These are phyloP conservation scores for Candida maltosa DNA, from an alignment of 805 yeast species.

Conservation along the genomic window DNA sequence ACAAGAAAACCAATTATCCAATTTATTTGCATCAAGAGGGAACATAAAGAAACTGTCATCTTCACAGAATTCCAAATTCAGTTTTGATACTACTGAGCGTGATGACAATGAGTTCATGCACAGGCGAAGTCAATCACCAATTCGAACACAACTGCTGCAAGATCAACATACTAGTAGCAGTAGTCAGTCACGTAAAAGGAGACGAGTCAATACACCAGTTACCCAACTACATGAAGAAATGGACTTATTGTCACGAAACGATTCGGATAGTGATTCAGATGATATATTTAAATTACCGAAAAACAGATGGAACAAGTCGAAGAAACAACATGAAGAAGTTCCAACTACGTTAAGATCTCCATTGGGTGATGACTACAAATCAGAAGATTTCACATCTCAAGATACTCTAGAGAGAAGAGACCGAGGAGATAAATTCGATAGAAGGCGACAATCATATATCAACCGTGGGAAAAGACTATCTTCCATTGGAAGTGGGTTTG, in stretches of 20 bases:
- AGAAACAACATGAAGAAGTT: neutral
- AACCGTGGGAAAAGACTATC: constrained; percentile 71
- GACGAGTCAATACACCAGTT: constrained; percentile 22
- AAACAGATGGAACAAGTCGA: neutral
- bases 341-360: constrained; percentile 5
- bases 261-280: constrained; percentile 1
- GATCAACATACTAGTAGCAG: too few relatives aligned
- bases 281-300: neutral
- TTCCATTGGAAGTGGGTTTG: constrained; percentile 71
- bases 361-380: constrained; percentile 4
- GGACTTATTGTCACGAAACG: constrained; percentile 11
- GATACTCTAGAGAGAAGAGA: constrained; percentile 14
- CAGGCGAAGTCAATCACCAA: constrained; percentile 19
- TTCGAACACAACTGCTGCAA: too few relatives aligned
- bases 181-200: constrained; percentile 6
- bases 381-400: constrained; percentile 27
- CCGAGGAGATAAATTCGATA: constrained; percentile 14
- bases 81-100: too few relatives aligned
- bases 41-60: too few relatives aligned
- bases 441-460: constrained; percentile 49
- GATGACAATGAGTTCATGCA: constrained; percentile 34
- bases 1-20: constrained; percentile 4
- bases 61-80: too few relatives aligned
- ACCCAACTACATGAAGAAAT: constrained; percentile 18
- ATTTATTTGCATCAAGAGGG: neutral